Evolutionary conservation across 1,284 basidiomycete species (phyloP).

Genomic region (Thecaphora thlaspeos): DNA sequence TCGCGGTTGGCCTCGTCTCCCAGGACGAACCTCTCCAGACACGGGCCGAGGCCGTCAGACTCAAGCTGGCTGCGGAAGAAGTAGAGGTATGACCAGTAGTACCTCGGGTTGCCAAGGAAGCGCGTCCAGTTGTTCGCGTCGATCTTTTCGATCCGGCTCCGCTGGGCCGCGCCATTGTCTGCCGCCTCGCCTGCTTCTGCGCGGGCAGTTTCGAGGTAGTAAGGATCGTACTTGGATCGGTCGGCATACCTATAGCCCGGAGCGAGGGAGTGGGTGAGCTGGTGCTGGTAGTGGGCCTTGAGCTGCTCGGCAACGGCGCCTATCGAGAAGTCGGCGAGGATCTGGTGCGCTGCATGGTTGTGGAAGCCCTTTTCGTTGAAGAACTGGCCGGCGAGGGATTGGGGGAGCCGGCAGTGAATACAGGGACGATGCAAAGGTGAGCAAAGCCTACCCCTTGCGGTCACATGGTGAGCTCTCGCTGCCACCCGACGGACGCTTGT

Average conservation of each 20-base stretch:
- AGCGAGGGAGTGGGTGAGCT: conserved; percentile 11
- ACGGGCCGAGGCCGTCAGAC: neutral
- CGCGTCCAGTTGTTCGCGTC: conserved; percentile 21
- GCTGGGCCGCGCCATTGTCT: neutral
- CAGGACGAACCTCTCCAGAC: conserved; percentile 24
- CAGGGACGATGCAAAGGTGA: too few relatives aligned
- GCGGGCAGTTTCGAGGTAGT: neutral
- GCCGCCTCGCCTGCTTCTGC: neutral
- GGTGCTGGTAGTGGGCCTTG: conserved; percentile 7
- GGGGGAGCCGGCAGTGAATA: neutral
- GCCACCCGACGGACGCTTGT: neutral
- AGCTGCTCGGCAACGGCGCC: conserved; percentile 10
- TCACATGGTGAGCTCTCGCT: neutral
- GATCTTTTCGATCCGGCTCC: conserved; percentile 4
- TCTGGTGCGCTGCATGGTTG: conserved; percentile 35
- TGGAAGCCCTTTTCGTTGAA: conserved; percentile 39
- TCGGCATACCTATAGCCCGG: conserved; percentile 13
- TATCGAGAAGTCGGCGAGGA: conserved; percentile 27
- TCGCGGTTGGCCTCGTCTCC: conserved; percentile 16
- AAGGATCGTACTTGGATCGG: conserved; percentile 13
- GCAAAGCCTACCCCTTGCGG: neutral
- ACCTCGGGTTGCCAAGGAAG: conserved; percentile 15
- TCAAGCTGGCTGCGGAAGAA: conserved; percentile 23
- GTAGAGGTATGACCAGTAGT: conserved; percentile 38
- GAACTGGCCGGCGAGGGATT: conserved; percentile 6